Base-by-base conservation (phyloP, 2,329 filamentous ascomycete genomes). In the Pyrenophora tritici-repentis region DNA sequence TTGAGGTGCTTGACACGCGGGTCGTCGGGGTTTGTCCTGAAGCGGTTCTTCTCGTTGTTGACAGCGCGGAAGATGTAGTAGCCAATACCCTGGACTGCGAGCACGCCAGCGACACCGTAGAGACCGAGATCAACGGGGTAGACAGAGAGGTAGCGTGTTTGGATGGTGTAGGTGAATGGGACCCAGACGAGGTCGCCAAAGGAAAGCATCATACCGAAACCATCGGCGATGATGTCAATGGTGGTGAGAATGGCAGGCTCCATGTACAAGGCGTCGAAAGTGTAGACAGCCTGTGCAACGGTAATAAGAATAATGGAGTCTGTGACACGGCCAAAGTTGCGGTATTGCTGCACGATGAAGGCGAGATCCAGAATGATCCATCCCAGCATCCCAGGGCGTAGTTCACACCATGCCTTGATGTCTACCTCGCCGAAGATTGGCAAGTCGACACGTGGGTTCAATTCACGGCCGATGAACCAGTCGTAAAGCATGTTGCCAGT, bases 161-260 rank as follows among this genome's bases (percentile, higher is more conserved):
- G 92, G 31, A 90, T 79, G 14, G 86, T 89, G 80, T 96, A 97
- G 51, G 90, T 81, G 72, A 96, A 96, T 0, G 93, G 93, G 2
- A 97, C 83, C 93, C 93, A 97, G 55, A 89, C 89, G 5, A 97
- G 81, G 66, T 97, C 93, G 48, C 91, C 93, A 70, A 97, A 97
- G 2, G 90, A 81, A 29, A 97, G 82, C 93, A 97, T 97, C 78
- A 91, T 91, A 45, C 93, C 93, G 63, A 97, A 96, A 5, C 93
- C 93, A 65, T 97, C 93, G 35, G 86, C 90, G 43, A 88, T 96
- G 60, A 97, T 88, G 70, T 97, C 93, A 76, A 97, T 97, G 26
- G 91, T 97, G 1, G 92, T 97, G 58, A 97, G 78, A 56, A 97
- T 88, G 2, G 91, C 88, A 0, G 89, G 82, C 73, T 97, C 93